phyloP scores from a whole-genome alignment of 1,139 yeast species.

The Suzukiozyma palmioleophila region DNA sequence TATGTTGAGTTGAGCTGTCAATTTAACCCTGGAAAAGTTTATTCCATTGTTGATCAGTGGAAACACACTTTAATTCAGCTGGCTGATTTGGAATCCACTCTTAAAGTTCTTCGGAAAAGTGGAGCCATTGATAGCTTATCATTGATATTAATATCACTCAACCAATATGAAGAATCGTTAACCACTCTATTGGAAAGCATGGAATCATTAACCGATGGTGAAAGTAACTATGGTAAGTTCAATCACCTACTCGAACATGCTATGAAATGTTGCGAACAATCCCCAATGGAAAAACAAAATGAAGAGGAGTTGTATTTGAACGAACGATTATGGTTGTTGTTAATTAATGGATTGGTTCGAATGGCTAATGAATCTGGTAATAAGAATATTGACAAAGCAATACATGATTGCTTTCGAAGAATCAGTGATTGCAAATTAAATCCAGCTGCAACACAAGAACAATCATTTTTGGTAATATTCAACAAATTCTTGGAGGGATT shows the following conservation, averaged over 20 bases:
- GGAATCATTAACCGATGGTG: conserved; percentile 11
- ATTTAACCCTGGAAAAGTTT: conserved; percentile 15
- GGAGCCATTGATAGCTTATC: conserved; percentile 30
- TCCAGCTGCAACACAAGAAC: conserved; percentile 20
- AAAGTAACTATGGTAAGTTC: conserved; percentile 13
- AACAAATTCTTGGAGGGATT: conserved; percentile 43
- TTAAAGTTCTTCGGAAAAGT: conserved; percentile 18
- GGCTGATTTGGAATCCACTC: conserved; percentile 14
- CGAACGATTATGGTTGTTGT: conserved; percentile 37
- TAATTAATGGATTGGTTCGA: conserved; percentile 27
- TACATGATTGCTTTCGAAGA: conserved; percentile 49
- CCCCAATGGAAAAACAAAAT: conserved; percentile 11
- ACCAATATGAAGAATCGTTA: conserved; percentile 19
- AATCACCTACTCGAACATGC: conserved; percentile 31
- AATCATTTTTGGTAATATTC: conserved; percentile 47
- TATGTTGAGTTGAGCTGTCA: conserved; percentile 30
- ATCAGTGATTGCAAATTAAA: conserved; percentile 40
- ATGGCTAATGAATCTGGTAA: conserved; percentile 11
- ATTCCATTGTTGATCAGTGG: conserved; percentile 14
- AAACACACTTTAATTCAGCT: conserved; percentile 11
- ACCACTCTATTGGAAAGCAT: conserved; percentile 21
- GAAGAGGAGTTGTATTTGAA: conserved; percentile 18
- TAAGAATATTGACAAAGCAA: conserved; percentile 34
- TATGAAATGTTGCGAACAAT: conserved; percentile 28
- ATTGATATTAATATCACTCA: conserved; percentile 18